Base-by-base conservation (phyloP, 352 stramenopile genomes). In the Phytopythium cucurbitacearum region DNA sequence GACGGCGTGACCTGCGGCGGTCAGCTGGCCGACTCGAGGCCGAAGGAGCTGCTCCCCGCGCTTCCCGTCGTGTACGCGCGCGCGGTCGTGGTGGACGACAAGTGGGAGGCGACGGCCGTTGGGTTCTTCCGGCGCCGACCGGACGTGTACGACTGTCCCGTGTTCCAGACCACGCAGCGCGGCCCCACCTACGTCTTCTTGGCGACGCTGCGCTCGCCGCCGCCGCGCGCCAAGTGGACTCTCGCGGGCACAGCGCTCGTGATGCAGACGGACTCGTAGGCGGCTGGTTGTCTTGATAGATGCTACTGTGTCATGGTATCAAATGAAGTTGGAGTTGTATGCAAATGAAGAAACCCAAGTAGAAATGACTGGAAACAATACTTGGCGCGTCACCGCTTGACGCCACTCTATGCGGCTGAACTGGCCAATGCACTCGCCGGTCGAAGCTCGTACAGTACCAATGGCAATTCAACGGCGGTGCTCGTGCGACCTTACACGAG, bases 141-240 rank as follows among this genome's bases (percentile, higher is more conserved):
- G 7, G 80, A 91, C 43, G 74, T 98, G 5, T 98, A 98, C 61
- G 93, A 98, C 57, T 97, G 89, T 51, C 96, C 96, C 38, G 87
- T 98, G 42, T 99, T 98, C 65, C 89, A 97, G 47, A 99, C 96
- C 36, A 97, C 89, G 49, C 90, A 94, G 57, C 77, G 96, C 39
- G 95, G 96, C 1, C 89, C 96, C n/a, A 98, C 93, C 13, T 99
- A 97, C 64, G 80, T 98, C 7, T 98, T 98, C 64, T 71, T 98
- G n/a, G 93, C 94, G 13, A 98, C 96, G 43, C 70, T 99, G 12
- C 90, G 91, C 60, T 98, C 92, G 8, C 64, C 73, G 10, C 65
- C 74, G 7, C 55, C 69, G 7, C 86, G 91, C 56, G 69, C 79
- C 40, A 98, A 98, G 65, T 99, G 96, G 96, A 89, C 90, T 11